Conservation (phyloP, 2,329 filamentous ascomycete species). For the Xylaria arbuscula region DNA sequence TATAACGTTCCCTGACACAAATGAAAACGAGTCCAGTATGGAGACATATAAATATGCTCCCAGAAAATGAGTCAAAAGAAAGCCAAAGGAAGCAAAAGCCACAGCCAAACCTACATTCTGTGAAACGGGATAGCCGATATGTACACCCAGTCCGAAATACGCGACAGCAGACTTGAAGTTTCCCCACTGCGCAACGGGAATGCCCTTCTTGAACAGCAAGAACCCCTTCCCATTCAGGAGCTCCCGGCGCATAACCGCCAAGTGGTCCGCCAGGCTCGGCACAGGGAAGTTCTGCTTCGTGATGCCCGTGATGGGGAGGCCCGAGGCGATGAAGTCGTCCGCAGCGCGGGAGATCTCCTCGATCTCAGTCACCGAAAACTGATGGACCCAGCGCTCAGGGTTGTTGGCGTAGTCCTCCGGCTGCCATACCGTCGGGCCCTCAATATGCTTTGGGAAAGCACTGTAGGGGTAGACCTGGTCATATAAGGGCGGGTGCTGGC, state of each 20-base stretch:
- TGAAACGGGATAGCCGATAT: slow-evolving; percentile 87
- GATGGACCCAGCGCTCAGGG: slow-evolving; percentile 76
- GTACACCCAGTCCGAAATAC: slow-evolving; percentile 90
- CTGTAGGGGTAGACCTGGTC: slow-evolving; percentile 71
- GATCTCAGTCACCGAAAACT: slow-evolving; percentile 70
- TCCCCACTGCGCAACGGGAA: slow-evolving; percentile 81
- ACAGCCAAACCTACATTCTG: slow-evolving; percentile 72
- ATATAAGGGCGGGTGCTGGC: slow-evolving; percentile 74
- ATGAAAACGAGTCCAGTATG: background rate
- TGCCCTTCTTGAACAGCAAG: slow-evolving; percentile 82
- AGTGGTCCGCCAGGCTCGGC: slow-evolving; percentile 63
- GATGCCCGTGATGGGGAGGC: slow-evolving; percentile 74
- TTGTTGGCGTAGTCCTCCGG: slow-evolving; percentile 69
- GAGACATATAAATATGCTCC: background rate
- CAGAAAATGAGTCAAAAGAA: background rate
- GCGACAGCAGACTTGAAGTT: slow-evolving; percentile 83
- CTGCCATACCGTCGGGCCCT: slow-evolving; percentile 74
- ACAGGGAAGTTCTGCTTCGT: slow-evolving; percentile 68
- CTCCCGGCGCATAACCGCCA: slow-evolving; percentile 69
- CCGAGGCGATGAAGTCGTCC: slow-evolving; percentile 69
- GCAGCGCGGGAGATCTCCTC: slow-evolving; percentile 70
- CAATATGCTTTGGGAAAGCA: slow-evolving; percentile 72
- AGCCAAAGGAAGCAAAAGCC: background rate
- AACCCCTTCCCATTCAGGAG: slow-evolving; percentile 89
- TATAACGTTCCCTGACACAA: background rate